Evolutionary conservation across 352 stramenopile species (phyloP), one percentile per base, ranked within the genome.

Genomic region (Phytopythium chamaehyphon): DNA sequence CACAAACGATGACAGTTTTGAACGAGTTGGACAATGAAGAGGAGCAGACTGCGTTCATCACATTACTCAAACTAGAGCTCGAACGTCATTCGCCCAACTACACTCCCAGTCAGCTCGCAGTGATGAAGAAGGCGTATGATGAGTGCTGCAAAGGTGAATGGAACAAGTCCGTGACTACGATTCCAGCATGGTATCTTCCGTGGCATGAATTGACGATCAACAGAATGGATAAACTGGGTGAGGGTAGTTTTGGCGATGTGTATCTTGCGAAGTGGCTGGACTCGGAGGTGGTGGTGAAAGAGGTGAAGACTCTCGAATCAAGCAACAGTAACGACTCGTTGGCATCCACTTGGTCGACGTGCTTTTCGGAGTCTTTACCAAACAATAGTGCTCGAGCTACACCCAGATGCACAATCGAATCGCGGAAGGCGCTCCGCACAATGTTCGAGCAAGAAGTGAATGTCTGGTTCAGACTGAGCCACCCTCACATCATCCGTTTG

Each of bases 391-490:
- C n/a, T n/a, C n/a, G n/a, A n/a, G n/a, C n/a, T n/a, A n/a, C n/a
- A n/a, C n/a, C n/a, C n/a, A n/a, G n/a, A n/a, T n/a, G n/a, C n/a
- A n/a, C n/a, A n/a, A 21, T 23, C 28, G 5, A 51, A n/a, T n/a
- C n/a, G 19, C 2, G 28, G 64, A 18, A 15, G 8, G 31, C 51
- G 22, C 31, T 59, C 11, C 11, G 40, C 45, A 45, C 19, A n/a
- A 51, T 40, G 12, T 64, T 64, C 16, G 14, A 59, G 6, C 54
- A 60, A 19, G 57, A 64, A 44, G 54, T 61, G 8, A 22, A 50
- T 15, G 23, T 61, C 14, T 61, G 54, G 54, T 43, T 51, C 22
- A 45, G 19, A 21, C 23, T 61, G 5, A 45, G 35, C 15, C 54
- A 56, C 15, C 54, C 47, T 6, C 24, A 55, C 12, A 40, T 61